Base-by-base conservation (phyloP, 345 rosid genomes). In the Garcia nutans region DNA sequence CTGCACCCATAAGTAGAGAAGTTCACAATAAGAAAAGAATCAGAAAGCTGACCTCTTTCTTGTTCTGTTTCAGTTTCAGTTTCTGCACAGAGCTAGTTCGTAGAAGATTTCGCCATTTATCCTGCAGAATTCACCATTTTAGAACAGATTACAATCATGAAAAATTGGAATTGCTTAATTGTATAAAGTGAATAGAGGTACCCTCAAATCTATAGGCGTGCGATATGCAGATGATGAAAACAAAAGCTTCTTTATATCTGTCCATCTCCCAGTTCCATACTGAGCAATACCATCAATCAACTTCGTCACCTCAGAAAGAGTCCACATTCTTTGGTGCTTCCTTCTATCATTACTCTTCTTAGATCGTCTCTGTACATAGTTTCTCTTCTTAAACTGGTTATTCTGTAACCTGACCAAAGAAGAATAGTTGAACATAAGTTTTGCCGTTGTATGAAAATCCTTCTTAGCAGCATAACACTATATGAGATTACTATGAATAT, bases 21-120 rank as follows among this genome's bases (percentile, higher is more conserved):
- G 20, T 47, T 44, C 3, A 75, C 64, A 68, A n/a, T 74, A 75
- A n/a, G 61, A 54, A 61, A 50, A 37, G 54, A 60, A 8, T 15
- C 5, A 57, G 58, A 71, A 73, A 24, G 57, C 85, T 83, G 49
- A 92, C 97, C 95, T 88, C 90, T 79, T 72, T 81, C 78, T 81
- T 41, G 54, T 79, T 78, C 59, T 66, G 79, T 77, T 82, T 82
- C n/a, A n/a, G n/a, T n/a, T n/a, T n/a, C n/a, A n/a, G n/a, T n/a
- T 28, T 28, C 67, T 74, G 78, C 10, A 74, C 85, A 60, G 70
- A 78, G 82, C 91, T 81, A 72, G 97, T 89, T 82, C 86, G 86
- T 55, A 95, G 80, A 78, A 95, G 97, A 86, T 95, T 95, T 59
- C 97, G 88, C 99, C 99, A 94, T 82, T 94, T 94, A 75, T 92